Conservation (phyloP, 2,329 filamentous ascomycete genomes). For the Talaromyces sp. region DNA sequence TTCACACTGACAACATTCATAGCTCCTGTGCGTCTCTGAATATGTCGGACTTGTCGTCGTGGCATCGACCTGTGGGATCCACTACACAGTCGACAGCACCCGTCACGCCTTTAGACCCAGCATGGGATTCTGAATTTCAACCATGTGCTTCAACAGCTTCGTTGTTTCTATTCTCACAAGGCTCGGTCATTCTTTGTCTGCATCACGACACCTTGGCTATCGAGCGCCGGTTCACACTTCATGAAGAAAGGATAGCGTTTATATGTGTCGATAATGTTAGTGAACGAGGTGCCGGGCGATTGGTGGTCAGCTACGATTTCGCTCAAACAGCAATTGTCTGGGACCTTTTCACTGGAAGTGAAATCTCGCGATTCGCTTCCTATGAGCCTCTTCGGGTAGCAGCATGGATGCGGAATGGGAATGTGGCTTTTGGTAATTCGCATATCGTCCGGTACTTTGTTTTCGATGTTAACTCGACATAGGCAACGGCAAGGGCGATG, state of each 20-base stretch:
- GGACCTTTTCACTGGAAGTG: slow-evolving; percentile 89
- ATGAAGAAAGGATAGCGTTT: slow-evolving; percentile 77
- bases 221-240: slow-evolving; percentile 78
- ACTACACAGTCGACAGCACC: slow-evolving; percentile 48
- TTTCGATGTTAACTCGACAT: slow-evolving; percentile 17
- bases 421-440: slow-evolving; percentile 82
- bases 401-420: slow-evolving; percentile 94
- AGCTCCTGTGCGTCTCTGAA: slow-evolving; percentile 15
- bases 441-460: neutral
- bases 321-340: slow-evolving; percentile 92
- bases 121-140: slow-evolving; percentile 59
- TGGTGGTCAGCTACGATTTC: slow-evolving; percentile 90
- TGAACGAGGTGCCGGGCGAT: slow-evolving; percentile 74
- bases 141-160: slow-evolving; percentile 88
- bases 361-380: slow-evolving; percentile 86
- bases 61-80: slow-evolving; percentile 59
- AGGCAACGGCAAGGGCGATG: slow-evolving; percentile 90
- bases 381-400: slow-evolving; percentile 83
- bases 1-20: slow-evolving; percentile 15
- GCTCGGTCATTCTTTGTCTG: slow-evolving; percentile 75
- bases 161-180: slow-evolving; percentile 84
- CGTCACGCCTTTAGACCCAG: slow-evolving; percentile 44
- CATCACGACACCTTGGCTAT: slow-evolving; percentile 91
- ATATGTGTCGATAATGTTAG: slow-evolving; percentile 89
- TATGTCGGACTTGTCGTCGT: slow-evolving; percentile 60